Evolutionary conservation across 192 early-diverging fungal species (phyloP), one percentile per base, ranked within the genome.

Genomic region (Entophlyctis helioformis): DNA sequence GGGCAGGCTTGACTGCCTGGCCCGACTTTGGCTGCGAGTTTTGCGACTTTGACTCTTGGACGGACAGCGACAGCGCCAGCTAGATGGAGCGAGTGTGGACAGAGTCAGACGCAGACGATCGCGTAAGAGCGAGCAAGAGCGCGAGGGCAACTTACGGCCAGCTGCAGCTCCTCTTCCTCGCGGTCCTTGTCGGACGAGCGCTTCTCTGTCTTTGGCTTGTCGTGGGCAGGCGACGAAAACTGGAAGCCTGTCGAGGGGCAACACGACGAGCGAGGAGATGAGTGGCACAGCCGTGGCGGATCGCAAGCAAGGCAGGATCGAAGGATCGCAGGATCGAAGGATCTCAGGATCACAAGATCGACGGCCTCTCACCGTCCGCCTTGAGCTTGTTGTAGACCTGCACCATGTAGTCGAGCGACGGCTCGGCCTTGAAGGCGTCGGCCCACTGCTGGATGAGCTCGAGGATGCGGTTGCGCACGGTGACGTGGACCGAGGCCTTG

Each of bases 381-480:
- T 80, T 63, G 39, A 70, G 50, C 34, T 57, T 48, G 20, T 66
- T 49, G 41, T 64, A 68, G 0, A 54, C 47, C 22, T 74, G 63
- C 7, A 57, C 51, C 44, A 63, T 63, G 39, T 85, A 75, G 10
- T 84, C 84, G 26, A 94, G 67, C 0, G 76, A 69, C 13, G 87
- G 75, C 46, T 93, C 82, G 22, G 71, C 59, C 47, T 81, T 73
- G 58, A 91, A 93, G 28, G 79, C 81, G 58, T 83, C 82, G 0
- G 86, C 81, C 83, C 95, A 98, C 43, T 82, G 74, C 66, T 93
- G 89, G 57, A 98, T 85, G 36, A 84, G 61, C 26, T 90, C 91
- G 26, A 94, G 66, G 28, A 87, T 80, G 53, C 86, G 68, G 36
- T 74, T 79, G 54, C 80, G 72, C 4, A 91, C 86, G 11, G 72